phyloP scores from a whole-genome alignment of 2,329 filamentous ascomycete genomes.

The Gnomoniopsis smithogilvyi region DNA sequence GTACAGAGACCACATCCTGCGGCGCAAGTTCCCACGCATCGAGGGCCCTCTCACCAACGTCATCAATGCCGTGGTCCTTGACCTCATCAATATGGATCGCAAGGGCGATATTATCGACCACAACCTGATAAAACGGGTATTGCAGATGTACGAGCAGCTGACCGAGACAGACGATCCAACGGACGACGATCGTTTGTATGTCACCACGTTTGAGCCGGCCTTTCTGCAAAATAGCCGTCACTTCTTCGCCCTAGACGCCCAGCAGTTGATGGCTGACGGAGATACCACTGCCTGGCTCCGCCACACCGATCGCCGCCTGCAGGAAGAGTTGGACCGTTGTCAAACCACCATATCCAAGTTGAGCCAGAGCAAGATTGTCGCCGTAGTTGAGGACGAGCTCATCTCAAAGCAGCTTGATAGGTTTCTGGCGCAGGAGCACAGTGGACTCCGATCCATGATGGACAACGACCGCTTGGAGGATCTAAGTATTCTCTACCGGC shows the following conservation, averaged over 20 bases:
- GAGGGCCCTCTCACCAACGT: slow-evolving; percentile 63
- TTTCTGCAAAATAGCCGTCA: slow-evolving; percentile 67
- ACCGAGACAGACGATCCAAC: slow-evolving; percentile 79
- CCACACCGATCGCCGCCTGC: slow-evolving; percentile 69
- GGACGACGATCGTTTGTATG: slow-evolving; percentile 77
- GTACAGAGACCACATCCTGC: slow-evolving; percentile 83
- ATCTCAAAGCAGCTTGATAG: slow-evolving; percentile 76
- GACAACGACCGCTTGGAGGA: slow-evolving; percentile 82
- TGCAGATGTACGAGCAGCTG: slow-evolving; percentile 85
- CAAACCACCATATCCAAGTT: slow-evolving; percentile 73
- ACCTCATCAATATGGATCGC: slow-evolving; percentile 89
- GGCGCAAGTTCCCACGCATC: slow-evolving; percentile 35
- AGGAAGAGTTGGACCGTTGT: slow-evolving; percentile 80
- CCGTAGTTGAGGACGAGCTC: slow-evolving; percentile 76
- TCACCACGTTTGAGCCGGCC: slow-evolving; percentile 75
- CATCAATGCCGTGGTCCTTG: slow-evolving; percentile 77
- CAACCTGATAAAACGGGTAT: slow-evolving; percentile 74
- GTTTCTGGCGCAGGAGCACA: slow-evolving; percentile 79
- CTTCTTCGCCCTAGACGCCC: slow-evolving; percentile 77
- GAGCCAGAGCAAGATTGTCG: slow-evolving; percentile 69
- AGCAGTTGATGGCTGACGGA: slow-evolving; percentile 68
- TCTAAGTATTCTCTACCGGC: slow-evolving; percentile 73
- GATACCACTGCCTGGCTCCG: slow-evolving; percentile 81
- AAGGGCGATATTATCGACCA: slow-evolving; percentile 87
- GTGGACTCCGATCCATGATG: slow-evolving; percentile 84